These are phyloP conservation scores for Kwoniella sp. DNA, from an alignment of 768 basidiomycete species.

Conservation along the genomic window DNA sequence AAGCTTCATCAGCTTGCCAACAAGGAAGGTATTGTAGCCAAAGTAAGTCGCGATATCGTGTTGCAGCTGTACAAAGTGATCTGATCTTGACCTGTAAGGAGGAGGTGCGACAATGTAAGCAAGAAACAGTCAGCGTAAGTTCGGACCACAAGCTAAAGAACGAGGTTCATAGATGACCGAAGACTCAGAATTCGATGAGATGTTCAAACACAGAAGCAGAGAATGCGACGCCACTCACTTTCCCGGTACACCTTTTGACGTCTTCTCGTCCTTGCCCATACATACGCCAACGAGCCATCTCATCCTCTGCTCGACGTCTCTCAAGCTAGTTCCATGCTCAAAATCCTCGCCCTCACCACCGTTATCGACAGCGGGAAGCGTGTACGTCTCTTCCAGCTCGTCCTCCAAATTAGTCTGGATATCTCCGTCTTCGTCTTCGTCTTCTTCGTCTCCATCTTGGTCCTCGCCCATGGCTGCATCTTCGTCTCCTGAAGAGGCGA, in stretches of 20 bases:
- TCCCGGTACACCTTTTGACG: slow-evolving; percentile 54
- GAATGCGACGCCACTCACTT: slow-evolving; percentile 39
- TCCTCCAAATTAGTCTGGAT: slow-evolving; percentile 54
- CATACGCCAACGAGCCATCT: slow-evolving; percentile 56
- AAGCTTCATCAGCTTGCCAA: slow-evolving; percentile 89
- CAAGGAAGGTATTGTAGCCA: slow-evolving; percentile 93
- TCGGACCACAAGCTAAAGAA: background rate
- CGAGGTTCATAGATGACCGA: too few species aligned
- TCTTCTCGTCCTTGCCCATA: slow-evolving; percentile 48
- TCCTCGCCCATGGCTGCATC: slow-evolving; percentile 46
- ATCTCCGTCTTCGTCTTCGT: slow-evolving; percentile 45
- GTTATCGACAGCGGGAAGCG: slow-evolving; percentile 51
- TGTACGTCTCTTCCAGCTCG: slow-evolving; percentile 50
- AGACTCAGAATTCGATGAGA: too few species aligned
- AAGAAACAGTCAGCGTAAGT: slow-evolving; percentile 15
- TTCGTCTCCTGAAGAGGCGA: slow-evolving; percentile 50
- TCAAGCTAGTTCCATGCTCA: slow-evolving; percentile 53
- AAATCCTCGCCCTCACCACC: slow-evolving; percentile 52
- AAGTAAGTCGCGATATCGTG: slow-evolving; percentile 93
- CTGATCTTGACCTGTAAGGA: slow-evolving; percentile 72
- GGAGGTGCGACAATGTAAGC: background rate
- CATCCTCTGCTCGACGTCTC: slow-evolving; percentile 56
- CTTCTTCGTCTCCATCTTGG: slow-evolving; percentile 31
- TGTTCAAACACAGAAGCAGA: too few species aligned
- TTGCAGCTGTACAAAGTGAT: slow-evolving; percentile 84